Base-by-base conservation (phyloP, 805 yeast genomes). In the Barnettozyma sp. region DNA sequence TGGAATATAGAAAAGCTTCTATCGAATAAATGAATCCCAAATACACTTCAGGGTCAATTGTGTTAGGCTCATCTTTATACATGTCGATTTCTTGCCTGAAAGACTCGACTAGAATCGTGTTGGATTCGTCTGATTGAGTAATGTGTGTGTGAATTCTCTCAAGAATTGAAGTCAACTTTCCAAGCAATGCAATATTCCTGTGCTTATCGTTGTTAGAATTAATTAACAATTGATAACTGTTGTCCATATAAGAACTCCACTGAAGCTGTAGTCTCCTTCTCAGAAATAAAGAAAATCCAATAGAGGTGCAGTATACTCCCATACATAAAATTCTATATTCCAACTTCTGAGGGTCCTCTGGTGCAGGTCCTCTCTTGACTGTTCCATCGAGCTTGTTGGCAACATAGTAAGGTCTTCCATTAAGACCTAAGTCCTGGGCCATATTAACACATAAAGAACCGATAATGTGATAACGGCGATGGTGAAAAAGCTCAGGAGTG, bases 401-500 rank as follows among this genome's bases (percentile, higher is more conserved):
- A 40, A 59, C 66, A 51, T 50, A 67, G 46, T 54, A 65, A 13
- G 74, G 67, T 30, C 73, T 52, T 19, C 80, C 73, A 17, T 75
- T 73, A 5, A 86, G 66, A 0, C 94, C 94, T 36, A 87, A 59
- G 54, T 87, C 96, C 47, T 76, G 80, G 2, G 82, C 69, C 57
- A 87, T 64, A 4, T 81, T 66, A 11, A 79, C 73, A 35, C 87
- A 76, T 16, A 84, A 62, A 11, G 73, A 63, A 36, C 76, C 73
- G 43, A 84, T 68, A 35, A 85, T 62, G 52, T 83, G 92, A 44
- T 79, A 78, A 32, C 94, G 72, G 39, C 94, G 73, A 47, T 82
- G 82, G 44, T 78, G 82, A 45, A 83, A 82, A 46, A 83, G 63
- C 56, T 85, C 95, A 0, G 95, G 83, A 4, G 84, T 73, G 45